Base-by-base conservation (phyloP, 2,329 filamentous ascomycete genomes). In the Fusarium sp. region DNA sequence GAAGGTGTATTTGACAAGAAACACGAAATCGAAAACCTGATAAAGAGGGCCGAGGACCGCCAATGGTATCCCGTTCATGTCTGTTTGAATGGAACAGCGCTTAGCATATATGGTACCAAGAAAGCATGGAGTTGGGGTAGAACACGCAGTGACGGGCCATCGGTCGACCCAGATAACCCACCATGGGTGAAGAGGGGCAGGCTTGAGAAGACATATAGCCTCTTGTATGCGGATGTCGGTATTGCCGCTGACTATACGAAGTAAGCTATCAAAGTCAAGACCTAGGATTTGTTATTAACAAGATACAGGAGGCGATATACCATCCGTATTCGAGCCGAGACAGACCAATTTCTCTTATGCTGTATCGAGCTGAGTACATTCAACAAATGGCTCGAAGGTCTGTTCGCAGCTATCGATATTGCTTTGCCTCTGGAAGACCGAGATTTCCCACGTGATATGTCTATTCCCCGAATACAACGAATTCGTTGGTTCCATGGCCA, bases 391-490 rank as follows among this genome's bases (percentile, higher is more conserved):
- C 82, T 94, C 5, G 90, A 93, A 76, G 84, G 85, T 6, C 82
- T 93, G 15, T 92, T 91, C 76, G 90, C 91, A n/a, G 92, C 90
- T 51, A 92, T 94, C 66, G 91, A 93, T 76, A 88, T 94, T 25
- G 89, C 92, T 18, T 84, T 88, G 2, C 89, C 91, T 3, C 86
- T 94, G 42, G 92, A 94, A 73, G 92, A 94, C 72, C 88, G 93
- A 51, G 86, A 89, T 46, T 87, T 90, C 58, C 89, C 89, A 6
- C 83, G 86, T 45, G 89, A 91, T 74, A 88, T 89, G 79, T 90
- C 88, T 39, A 86, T 91, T 56, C 89, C 89, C 15, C 83, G 87
- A n/a, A 82, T 87, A 45, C 86, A 88, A 73, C 82, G 86, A 37
- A 83, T 87, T 68, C 85, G 85, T 48, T 88, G 85, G 84, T 82